Conservation (phyloP, 83 land plant species). For the Thuja plicata region DNA sequence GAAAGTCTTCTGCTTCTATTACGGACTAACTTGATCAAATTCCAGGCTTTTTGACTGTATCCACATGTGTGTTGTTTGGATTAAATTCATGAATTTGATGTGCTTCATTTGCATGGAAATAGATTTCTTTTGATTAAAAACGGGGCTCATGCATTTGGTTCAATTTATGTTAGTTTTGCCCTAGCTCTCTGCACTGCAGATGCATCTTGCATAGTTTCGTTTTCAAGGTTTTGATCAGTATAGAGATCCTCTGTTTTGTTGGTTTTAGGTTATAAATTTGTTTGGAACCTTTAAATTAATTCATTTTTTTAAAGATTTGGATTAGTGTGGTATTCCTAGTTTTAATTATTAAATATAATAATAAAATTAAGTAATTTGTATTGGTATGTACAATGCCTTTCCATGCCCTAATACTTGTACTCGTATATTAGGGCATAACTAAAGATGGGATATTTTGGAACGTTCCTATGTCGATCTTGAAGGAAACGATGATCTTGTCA, state of each 20-base stretch:
- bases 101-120: neutral
- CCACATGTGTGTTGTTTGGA: neutral
- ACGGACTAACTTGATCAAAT: neutral
- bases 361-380: neutral
- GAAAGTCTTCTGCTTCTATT: too few species aligned
- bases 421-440: too few species aligned
- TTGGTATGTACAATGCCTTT: conserved; percentile 33
- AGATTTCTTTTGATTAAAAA: neutral
- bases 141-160: neutral
- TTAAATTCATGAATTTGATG: neutral
- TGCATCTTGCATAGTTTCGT: neutral
- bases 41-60: neutral
- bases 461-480: too few species aligned
- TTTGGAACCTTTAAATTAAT: neutral
- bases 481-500: too few species aligned
- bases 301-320: neutral
- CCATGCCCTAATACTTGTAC: too few species aligned
- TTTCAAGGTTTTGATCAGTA: neutral
- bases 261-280: neutral
- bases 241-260: neutral
- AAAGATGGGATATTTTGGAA: too few species aligned
- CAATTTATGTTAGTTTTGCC: too few species aligned
- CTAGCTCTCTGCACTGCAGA: too few species aligned
- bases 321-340: neutral
- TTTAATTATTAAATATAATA: too few species aligned